Base-by-base conservation (phyloP, 345 rosid species). In the Mercurialis annua region DNA sequence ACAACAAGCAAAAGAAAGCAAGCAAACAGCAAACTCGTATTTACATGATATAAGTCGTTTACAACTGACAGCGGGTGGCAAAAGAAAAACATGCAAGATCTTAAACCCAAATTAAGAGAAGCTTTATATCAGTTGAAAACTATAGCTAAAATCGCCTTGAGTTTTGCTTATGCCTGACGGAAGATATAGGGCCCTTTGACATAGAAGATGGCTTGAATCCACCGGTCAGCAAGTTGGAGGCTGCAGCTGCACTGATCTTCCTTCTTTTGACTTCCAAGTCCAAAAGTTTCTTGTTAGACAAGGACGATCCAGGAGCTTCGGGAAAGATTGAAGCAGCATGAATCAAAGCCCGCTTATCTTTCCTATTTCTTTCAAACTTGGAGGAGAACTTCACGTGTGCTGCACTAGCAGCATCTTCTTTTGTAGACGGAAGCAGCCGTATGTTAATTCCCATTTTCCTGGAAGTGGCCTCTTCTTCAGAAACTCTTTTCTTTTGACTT, bases 261-360 rank as follows among this genome's bases (percentile, higher is more conserved):
- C 94, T 81, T 82, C 94, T 86, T 85, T 92, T 92, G 61, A 91
- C 77, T 71, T 85, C 97, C 20, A 92, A 82, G 67, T 84, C 88
- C 84, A 81, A 16, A 23, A 76, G 81, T 67, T 81, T 86, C 80
- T 81, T 80, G 78, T 77, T 81, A 4, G 84, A 64, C 11, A 72
- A 6, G 48, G 83, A 71, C 3, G 82, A 64, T 51, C 62, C 73
- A 2, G 84, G 77, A 65, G 95, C 77, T 24, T 73, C 82, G 0
- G 87, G 74, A 73, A 95, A 95, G 9, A 95, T 92, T 17, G 98
- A 86, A 43, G 89, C 69, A n/a, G 88, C 72, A 52, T 78, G 80
- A 55, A 92, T 90, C 70, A 83, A 61, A 5, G 92, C 96, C 56
- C 96, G 83, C 73, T 92, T 92, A 27, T 91, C 85, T 77, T 70